Percentiles rank a stretch among this genome's conserved stretches.
Conservation (phyloP, 345 rosid genomes). For the Murraya paniculata region DNA sequence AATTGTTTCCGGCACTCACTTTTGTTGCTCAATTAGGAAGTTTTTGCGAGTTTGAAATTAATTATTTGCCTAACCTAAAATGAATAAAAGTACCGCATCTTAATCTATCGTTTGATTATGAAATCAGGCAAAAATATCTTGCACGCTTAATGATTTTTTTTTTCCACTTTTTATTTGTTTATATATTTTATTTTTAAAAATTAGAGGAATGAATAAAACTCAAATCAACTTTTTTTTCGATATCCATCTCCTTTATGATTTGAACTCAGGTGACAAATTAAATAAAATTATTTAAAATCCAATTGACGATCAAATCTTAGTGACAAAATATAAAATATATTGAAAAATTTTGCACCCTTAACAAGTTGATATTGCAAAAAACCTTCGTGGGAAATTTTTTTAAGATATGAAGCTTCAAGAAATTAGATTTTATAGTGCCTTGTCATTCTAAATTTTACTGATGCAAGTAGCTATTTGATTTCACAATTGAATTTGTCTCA, state of each 20-base stretch:
- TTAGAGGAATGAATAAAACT: too few relatives aligned
- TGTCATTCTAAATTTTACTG: not conserved
- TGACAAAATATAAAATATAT: too few relatives aligned
- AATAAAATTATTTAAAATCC: too few relatives aligned
- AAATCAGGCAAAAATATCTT: not conserved
- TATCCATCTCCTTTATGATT: too few relatives aligned
- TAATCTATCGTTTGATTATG: not conserved
- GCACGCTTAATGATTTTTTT: not conserved
- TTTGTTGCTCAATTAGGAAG: constrained; percentile 1
- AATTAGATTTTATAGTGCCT: not conserved
- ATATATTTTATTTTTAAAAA: too few relatives aligned
- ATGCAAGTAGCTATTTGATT: not conserved
- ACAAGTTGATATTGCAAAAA: not conserved
- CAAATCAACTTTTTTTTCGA: too few relatives aligned
- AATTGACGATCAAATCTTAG: too few relatives aligned
- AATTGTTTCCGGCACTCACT: not conserved
- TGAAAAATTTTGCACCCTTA: not conserved
- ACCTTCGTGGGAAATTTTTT: not conserved
- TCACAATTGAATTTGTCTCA: not conserved
- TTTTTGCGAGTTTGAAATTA: not conserved
- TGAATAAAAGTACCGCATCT: not conserved
- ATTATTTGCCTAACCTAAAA: not conserved
- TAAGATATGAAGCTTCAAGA: not conserved
- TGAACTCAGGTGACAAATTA: too few relatives aligned
- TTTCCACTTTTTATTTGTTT: too few relatives aligned